These are phyloP conservation scores for Penicillium sp. DNA, from an alignment of 2,329 filamentous ascomycete genomes.

Conservation along the genomic window DNA sequence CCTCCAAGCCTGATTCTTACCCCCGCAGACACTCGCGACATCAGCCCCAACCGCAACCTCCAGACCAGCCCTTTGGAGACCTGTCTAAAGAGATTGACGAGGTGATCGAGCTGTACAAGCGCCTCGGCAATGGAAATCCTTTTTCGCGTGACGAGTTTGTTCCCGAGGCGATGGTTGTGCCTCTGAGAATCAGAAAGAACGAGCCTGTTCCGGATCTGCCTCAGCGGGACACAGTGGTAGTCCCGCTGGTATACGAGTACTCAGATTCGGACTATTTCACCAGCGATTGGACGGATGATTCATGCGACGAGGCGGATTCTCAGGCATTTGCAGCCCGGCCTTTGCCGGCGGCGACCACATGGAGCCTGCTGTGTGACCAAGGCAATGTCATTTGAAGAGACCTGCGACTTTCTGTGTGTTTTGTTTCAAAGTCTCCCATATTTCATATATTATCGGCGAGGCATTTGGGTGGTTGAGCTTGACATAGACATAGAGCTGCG, in stretches of 20 bases:
- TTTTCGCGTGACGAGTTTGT: too few species aligned
- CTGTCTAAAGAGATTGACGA: too few species aligned
- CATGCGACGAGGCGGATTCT: slow-evolving; percentile 2
- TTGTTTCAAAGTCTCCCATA: too few species aligned
- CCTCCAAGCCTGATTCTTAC: too few species aligned
- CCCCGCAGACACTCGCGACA: too few species aligned
- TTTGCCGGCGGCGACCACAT: slow-evolving; percentile 11
- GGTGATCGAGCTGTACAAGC: too few species aligned
- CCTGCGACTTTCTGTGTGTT: not conserved
- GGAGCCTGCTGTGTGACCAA: slow-evolving; percentile 17
- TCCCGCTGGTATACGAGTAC: not conserved
- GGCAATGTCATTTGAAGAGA: slow-evolving; percentile 7
- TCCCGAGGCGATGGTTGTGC: too few species aligned
- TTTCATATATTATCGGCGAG: too few species aligned
- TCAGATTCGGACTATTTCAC: slow-evolving; percentile 5
- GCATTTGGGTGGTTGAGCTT: not conserved
- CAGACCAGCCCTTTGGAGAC: too few species aligned
- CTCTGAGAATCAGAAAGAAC: too few species aligned
- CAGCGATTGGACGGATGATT: slow-evolving; percentile 14
- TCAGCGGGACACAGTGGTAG: not conserved
- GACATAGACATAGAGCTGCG: not conserved
- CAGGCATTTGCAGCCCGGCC: not conserved
- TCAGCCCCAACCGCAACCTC: too few species aligned
- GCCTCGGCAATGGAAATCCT: too few species aligned
- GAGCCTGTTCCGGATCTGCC: not conserved